These are phyloP conservation scores for Podospora conica DNA, from an alignment of 495 filamentous ascomycete genomes.

Conservation along the genomic window DNA sequence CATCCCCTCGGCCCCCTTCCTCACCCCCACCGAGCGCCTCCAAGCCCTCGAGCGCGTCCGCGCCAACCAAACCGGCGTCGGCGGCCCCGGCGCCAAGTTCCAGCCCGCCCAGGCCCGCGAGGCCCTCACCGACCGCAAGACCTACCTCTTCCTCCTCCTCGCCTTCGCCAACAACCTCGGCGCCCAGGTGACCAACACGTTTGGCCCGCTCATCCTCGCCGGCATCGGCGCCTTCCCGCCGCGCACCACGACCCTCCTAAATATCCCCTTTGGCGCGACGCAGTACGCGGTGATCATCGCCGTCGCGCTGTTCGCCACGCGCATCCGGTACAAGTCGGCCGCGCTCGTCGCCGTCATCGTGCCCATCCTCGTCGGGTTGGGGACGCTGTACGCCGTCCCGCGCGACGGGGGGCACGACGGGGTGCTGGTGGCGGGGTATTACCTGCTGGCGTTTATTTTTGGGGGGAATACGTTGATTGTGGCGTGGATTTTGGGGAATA, in stretches of 20 bases:
- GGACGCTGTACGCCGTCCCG: slow-evolving; percentile 49
- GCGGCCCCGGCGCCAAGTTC: slow-evolving; percentile 43
- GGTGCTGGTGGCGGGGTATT: slow-evolving; percentile 52
- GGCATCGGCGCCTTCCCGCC: slow-evolving; percentile 51
- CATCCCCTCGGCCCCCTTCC: slow-evolving; percentile 47
- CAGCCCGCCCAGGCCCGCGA: slow-evolving; percentile 42
- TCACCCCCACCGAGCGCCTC: slow-evolving; percentile 43
- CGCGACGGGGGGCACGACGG: slow-evolving; percentile 35
- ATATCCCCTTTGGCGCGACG: slow-evolving; percentile 57
- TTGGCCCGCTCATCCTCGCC: slow-evolving; percentile 56
- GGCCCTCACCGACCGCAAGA: slow-evolving; percentile 39
- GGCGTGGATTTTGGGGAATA: slow-evolving; percentile 50
- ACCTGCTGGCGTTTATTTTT: slow-evolving; percentile 56
- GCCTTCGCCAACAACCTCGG: slow-evolving; percentile 56
- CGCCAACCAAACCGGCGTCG: slow-evolving; percentile 53
- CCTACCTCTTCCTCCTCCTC: slow-evolving; percentile 45
- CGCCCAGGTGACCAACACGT: slow-evolving; percentile 53
- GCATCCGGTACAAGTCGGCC: slow-evolving; percentile 44
- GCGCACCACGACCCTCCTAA: slow-evolving; percentile 55
- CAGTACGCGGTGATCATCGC: slow-evolving; percentile 51
- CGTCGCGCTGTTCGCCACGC: slow-evolving; percentile 48
- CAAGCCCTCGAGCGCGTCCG: slow-evolving; percentile 41
- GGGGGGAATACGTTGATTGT: slow-evolving; percentile 45
- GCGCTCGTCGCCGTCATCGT: slow-evolving; percentile 44
- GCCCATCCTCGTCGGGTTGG: slow-evolving; percentile 52